These are phyloP conservation scores for Cladophialophora carrionii DNA, from an alignment of 2,329 filamentous ascomycete genomes.

Conservation along the genomic window DNA sequence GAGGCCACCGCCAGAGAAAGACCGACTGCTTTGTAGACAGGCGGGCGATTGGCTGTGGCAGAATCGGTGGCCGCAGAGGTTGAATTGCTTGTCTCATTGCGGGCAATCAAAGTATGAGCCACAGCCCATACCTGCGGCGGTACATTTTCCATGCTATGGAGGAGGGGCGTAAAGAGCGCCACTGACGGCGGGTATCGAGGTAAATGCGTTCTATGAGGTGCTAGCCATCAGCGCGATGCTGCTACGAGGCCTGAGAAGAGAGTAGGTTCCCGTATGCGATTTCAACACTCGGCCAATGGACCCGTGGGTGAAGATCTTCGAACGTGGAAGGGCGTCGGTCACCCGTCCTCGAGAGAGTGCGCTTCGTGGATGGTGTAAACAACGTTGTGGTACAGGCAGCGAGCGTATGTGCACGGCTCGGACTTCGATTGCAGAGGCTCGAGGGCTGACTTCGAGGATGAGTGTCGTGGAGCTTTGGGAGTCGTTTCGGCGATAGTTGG, in stretches of 20 bases:
- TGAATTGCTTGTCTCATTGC: conserved; percentile 35
- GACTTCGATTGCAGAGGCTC: neutral
- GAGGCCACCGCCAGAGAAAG: conserved; percentile 84
- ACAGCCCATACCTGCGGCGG: conserved; percentile 34
- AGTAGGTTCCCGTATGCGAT: neutral
- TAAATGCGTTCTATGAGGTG: conserved; percentile 10
- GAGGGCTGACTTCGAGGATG: neutral
- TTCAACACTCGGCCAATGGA: neutral
- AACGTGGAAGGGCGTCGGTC: neutral
- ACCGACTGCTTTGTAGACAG: conserved; percentile 80
- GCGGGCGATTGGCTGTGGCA: conserved; percentile 49
- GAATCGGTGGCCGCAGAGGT: conserved; percentile 17
- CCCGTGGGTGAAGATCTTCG: neutral
- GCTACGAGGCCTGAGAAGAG: neutral
- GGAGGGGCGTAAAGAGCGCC: conserved; percentile 4
- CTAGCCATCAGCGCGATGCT: conserved; percentile 20
- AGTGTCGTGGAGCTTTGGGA: neutral
- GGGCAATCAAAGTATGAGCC: conserved; percentile 36
- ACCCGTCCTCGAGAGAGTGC: neutral
- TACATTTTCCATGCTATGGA: conserved; percentile 29
- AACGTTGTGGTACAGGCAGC: neutral
- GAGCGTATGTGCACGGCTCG: neutral
- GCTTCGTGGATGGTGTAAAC: neutral
- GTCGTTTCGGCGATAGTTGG: neutral
- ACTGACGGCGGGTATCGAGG: conserved; percentile 10